Conservation (phyloP, 768 basidiomycete species). For the Termitomyces sp. region DNA sequence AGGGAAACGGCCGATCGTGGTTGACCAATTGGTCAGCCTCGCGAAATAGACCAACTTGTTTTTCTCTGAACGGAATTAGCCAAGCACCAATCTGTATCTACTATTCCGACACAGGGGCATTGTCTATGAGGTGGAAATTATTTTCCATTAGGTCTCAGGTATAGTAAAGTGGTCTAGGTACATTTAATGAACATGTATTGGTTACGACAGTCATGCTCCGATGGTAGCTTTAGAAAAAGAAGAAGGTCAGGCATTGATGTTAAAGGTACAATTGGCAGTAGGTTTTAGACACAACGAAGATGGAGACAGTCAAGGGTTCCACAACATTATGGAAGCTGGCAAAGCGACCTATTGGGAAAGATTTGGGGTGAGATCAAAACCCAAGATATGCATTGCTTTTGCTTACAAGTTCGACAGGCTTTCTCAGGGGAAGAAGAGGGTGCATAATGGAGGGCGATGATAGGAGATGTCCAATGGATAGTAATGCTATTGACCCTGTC, state of each 20-base stretch:
- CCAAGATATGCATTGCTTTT: not conserved
- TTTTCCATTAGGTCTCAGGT: not conserved
- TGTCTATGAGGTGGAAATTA: not conserved
- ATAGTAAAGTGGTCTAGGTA: not conserved
- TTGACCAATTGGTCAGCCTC: not conserved
- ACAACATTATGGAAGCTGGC: not conserved
- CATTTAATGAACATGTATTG: not conserved
- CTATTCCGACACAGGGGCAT: not conserved
- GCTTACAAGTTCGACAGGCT: not conserved
- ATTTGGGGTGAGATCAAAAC: not conserved
- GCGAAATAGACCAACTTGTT: not conserved
- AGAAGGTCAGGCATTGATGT: no score
- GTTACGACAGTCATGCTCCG: not conserved
- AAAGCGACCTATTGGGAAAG: not conserved
- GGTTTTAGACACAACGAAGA: not conserved
- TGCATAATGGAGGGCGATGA: not conserved
- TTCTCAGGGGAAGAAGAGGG: conserved; percentile 1
- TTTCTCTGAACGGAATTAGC: not conserved
- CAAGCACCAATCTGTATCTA: not conserved
- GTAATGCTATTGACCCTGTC: not conserved
- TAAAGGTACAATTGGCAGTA: not conserved
- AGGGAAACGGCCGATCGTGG: not conserved
- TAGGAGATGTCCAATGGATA: not conserved
- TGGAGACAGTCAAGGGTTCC: not conserved
- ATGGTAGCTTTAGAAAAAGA: not conserved